These are phyloP conservation scores for Nepenthes mirabilis DNA, from an alignment of 148 eudicot species.

Conservation along the genomic window DNA sequence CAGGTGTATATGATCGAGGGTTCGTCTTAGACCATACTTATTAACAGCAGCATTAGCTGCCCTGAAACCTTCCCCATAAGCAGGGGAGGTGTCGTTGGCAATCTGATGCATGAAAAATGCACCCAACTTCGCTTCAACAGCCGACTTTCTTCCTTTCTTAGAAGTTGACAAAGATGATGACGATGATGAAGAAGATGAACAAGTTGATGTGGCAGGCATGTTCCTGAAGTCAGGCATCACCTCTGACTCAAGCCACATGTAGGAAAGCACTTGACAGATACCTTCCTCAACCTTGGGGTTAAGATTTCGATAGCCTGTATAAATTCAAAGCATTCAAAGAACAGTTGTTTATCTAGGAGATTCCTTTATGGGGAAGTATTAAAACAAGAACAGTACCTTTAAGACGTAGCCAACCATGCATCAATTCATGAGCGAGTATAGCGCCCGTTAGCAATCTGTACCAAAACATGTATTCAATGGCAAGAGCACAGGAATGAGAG, in stretches of 20 bases:
- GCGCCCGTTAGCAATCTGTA: slow-evolving; percentile 90
- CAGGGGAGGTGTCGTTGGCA: slow-evolving; percentile 72
- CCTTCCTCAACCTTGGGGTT: slow-evolving; percentile 88
- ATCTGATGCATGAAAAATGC: slow-evolving; percentile 89
- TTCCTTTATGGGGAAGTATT: background rate
- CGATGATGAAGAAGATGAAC: slow-evolving; percentile 30
- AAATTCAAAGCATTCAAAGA: background rate
- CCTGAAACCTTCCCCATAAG: slow-evolving; percentile 89
- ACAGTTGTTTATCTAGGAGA: background rate
- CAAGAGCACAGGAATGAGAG: background rate
- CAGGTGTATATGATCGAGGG: slow-evolving; percentile 66
- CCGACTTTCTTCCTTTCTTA: slow-evolving; percentile 74
- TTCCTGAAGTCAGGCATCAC: slow-evolving; percentile 47
- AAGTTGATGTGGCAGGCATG: slow-evolving; percentile 45
- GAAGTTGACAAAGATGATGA: slow-evolving; percentile 36
- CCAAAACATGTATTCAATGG: slow-evolving; percentile 3
- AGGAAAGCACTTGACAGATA: slow-evolving; percentile 84
- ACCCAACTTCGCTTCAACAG: slow-evolving; percentile 65
- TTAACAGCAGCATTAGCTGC: slow-evolving; percentile 83
- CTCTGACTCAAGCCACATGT: slow-evolving; percentile 98
- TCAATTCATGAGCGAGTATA: slow-evolving; percentile 92
- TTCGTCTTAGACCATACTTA: slow-evolving; percentile 60
- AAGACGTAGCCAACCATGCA: slow-evolving; percentile 99
- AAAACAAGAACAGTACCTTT: slow-evolving; percentile 31
- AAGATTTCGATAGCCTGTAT: slow-evolving; percentile 69